phyloP scores from a whole-genome alignment of 2,329 filamentous ascomycete species.

The Hypoxylon sp. region DNA sequence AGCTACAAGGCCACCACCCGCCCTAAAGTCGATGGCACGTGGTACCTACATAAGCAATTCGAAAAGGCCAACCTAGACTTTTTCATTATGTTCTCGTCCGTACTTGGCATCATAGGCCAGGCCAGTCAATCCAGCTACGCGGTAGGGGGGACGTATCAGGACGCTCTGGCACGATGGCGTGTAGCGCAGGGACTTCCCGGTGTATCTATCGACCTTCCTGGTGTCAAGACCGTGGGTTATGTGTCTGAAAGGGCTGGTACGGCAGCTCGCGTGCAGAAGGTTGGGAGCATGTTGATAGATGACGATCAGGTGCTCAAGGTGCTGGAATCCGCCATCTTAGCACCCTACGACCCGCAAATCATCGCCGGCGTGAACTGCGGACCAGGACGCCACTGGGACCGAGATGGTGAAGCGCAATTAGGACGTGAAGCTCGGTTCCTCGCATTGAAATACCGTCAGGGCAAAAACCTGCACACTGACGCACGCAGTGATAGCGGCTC shows the following conservation, averaged over 20 bases:
- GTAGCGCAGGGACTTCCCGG: slow-evolving; percentile 5
- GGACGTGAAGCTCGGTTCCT: slow-evolving; percentile 27
- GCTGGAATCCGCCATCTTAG: slow-evolving; percentile 15
- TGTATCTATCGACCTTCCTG: slow-evolving; percentile 22
- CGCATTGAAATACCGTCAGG: slow-evolving; percentile 6
- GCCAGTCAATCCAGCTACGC: slow-evolving; percentile 29
- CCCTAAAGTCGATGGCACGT: slow-evolving; percentile 37
- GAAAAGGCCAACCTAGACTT: slow-evolving; percentile 37
- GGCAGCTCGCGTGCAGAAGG: slow-evolving; percentile 5
- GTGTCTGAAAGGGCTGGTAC: slow-evolving; percentile 2
- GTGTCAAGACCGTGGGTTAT: slow-evolving; percentile 17
- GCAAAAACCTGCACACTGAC: not conserved
- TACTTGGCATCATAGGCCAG: slow-evolving; percentile 22
- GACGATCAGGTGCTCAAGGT: slow-evolving; percentile 14
- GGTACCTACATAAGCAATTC: slow-evolving; percentile 37
- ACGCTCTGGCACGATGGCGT: slow-evolving; percentile 23
- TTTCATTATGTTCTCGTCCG: slow-evolving; percentile 47
- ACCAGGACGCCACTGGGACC: slow-evolving; percentile 16
- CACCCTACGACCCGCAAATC: slow-evolving; percentile 8
- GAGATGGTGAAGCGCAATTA: slow-evolving; percentile 17
- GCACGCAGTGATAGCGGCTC: not conserved
- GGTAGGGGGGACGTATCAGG: slow-evolving; percentile 19
- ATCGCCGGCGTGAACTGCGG: slow-evolving; percentile 15
- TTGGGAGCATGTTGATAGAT: slow-evolving; percentile 4
- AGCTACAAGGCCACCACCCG: slow-evolving; percentile 27